Evolutionary conservation across 2,329 filamentous ascomycete genomes (phyloP).

Genomic region (Fusarium verticillioides): DNA sequence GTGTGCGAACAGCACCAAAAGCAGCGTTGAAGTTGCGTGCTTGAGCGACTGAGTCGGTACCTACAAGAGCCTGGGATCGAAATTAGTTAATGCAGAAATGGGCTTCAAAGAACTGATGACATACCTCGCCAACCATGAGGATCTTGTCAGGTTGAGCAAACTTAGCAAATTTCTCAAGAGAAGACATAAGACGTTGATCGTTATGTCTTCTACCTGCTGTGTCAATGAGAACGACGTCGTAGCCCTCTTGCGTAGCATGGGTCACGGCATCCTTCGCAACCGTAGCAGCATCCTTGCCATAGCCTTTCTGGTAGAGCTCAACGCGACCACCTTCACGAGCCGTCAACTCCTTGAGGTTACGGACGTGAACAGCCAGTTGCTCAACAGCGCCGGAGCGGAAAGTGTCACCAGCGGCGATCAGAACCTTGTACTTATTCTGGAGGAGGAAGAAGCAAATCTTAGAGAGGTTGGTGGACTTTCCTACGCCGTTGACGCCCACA

Average conservation of each 20-base stretch:
- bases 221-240: constrained; percentile 96
- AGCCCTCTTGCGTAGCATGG: constrained; percentile 78
- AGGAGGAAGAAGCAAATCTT: constrained; percentile 99
- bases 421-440: constrained; percentile 95
- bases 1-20: constrained; percentile 81
- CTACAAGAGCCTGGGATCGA: constrained; percentile 77
- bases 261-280: constrained; percentile 95
- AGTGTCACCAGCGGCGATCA: constrained; percentile 94
- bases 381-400: constrained; percentile 98
- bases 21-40: constrained; percentile 95
- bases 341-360: constrained; percentile 90
- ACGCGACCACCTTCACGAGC: constrained; percentile 85
- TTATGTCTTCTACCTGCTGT: constrained; percentile 96
- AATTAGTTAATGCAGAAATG: constrained; percentile 2
- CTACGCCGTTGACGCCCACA: constrained; percentile 97
- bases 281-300: constrained; percentile 95
- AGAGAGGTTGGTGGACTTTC: constrained; percentile 96
- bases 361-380: constrained; percentile 93
- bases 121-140: constrained; percentile 83
- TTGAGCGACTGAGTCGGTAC: constrained; percentile 94
- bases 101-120: constrained; percentile 6
- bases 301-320: constrained; percentile 95
- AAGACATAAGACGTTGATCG: constrained; percentile 94
- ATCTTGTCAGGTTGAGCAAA: constrained; percentile 98
- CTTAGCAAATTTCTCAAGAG: constrained; percentile 96